Evolutionary conservation across 345 rosid species (phyloP), one percentile per base, ranked within the genome.

Genomic region (Gossypium bickii): DNA sequence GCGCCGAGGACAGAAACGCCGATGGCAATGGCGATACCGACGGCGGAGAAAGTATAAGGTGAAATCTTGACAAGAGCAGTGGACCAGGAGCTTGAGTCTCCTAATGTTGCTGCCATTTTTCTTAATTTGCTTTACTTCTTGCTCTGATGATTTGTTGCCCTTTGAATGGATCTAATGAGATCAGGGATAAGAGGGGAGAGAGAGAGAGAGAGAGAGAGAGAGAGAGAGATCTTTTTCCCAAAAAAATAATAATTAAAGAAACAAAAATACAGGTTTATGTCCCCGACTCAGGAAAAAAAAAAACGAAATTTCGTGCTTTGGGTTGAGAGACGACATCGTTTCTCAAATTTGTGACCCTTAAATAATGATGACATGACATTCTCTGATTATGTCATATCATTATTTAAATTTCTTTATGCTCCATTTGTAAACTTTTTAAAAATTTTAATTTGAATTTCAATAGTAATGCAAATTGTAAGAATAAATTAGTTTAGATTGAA

Each of bases 1-100:
- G 99, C 98, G 76, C 98, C 99, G 82, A 95, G 99, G 79, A 95
- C 98, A 12, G 98, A 95, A 62, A 95, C 94, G 78, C 99, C 99
- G 81, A 95, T 95, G 57, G 99, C 75, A 70, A 95, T 67, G 78
- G 97, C 98, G 85, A 95, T 95, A 49, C 99, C 99, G 82, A 95
- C 16, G 71, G 99, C 99, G 16, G 98, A 85, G 88, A 85, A 95
- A 67, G 97, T 95, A 71, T 95, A 95, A 2, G 99, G 99, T 9
- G 99, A 95, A 79, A 95, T 88, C 70, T 66, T 84, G 29, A 93
- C 88, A 74, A 95, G 78, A 38, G 99, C 97, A 45, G 79, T 85
- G 1, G 87, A 74, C 99, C 97, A 92, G 17, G 97, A 88, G 88
- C 94, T 82, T 67, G 97, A 63, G 77, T 83, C 79, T 61, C 82